Evolutionary conservation across 2,329 filamentous ascomycete species (phyloP), one percentile per base, ranked within the genome.

Genomic region (Fusarium duplospermum): DNA sequence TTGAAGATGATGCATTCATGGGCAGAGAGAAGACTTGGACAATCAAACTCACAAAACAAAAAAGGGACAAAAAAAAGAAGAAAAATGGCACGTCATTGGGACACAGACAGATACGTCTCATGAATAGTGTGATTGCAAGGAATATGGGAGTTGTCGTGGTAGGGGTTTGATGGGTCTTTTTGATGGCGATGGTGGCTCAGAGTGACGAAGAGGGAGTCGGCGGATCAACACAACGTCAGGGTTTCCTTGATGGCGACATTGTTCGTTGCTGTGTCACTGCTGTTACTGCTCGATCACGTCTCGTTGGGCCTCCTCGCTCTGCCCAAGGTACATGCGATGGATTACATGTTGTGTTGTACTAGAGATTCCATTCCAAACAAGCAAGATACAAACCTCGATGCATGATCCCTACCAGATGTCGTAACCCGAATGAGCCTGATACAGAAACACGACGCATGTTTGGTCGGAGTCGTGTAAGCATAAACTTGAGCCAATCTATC

Each of bases 1-100:
- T 50, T 50, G 45, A 27, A 27, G 45, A 27, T 6, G 22, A 66
- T 70, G 60, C 50, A 45, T 57, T 57, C 50, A 45, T 57, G 69
- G 50, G 71, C 58, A 66, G 31, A 58, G 64, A 63, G 27, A 56
- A 67, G 56, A 69, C 62, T 52, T 47, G 57, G 35, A 42, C 27
- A 36, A 58, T 66, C 66, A 42, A 45, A 61, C 24, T 36, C 40
- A 52, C 24, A 52, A 52, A 70, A 16, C 47, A 42, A 24, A 14
- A 56, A 54, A 63, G 52, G 47, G 27, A 52, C 52, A 36, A 59
- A 29, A 67, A 24, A 60, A 57, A 62, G 52, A 42, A 27, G 36
- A 14, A 47, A 57, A 62, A 62, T 50, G 57, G 50, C 18, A 58
- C 60, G 52, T 58, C 29, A 64, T 54, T 54, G 40, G 36, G 33